Conservation (phyloP, 2,329 filamentous ascomycete species). For the Xylariaceae sp. region DNA sequence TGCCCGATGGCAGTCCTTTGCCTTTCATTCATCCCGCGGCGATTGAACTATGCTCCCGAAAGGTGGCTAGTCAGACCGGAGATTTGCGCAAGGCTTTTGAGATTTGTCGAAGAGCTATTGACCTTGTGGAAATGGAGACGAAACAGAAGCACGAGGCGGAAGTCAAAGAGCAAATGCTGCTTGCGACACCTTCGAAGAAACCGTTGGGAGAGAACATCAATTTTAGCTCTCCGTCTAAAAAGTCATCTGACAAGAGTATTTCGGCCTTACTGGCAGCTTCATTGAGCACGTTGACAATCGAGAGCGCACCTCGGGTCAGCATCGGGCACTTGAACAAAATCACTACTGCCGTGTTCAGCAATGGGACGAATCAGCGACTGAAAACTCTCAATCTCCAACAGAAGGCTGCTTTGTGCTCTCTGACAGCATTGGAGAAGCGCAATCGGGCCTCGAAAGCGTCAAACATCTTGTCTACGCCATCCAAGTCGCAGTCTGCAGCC, state of each 20-base stretch:
- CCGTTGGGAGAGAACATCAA: constrained; percentile 81
- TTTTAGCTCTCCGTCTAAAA: constrained; percentile 50
- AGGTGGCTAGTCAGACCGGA: constrained; percentile 89
- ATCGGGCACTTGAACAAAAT: constrained; percentile 91
- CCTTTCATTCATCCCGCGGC: constrained; percentile 93
- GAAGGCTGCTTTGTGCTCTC: constrained; percentile 86
- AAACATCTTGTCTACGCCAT: constrained; percentile 47
- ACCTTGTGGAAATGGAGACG: constrained; percentile 83
- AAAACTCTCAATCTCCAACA: constrained; percentile 91
- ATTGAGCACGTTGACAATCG: constrained; percentile 60
- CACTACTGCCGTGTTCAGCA: constrained; percentile 83
- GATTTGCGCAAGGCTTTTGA: constrained; percentile 95
- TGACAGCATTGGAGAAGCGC: constrained; percentile 80
- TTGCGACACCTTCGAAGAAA: constrained; percentile 66
- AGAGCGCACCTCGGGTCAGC: constrained; percentile 81
- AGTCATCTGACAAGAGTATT: constrained; percentile 36
- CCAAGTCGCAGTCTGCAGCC: constrained; percentile 56
- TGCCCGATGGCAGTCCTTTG: constrained; percentile 55
- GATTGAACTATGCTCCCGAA: constrained; percentile 89
- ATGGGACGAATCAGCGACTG: constrained; percentile 79
- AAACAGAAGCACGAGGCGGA: constrained; percentile 66
- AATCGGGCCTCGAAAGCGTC: constrained; percentile 50
- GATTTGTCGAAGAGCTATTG: constrained; percentile 83
- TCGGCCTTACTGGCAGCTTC: constrained; percentile 48
- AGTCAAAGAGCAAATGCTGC: constrained; percentile 50